Base-by-base conservation (phyloP, 192 early-diverging fungal genomes). In the Entomortierella chlamydospora region DNA sequence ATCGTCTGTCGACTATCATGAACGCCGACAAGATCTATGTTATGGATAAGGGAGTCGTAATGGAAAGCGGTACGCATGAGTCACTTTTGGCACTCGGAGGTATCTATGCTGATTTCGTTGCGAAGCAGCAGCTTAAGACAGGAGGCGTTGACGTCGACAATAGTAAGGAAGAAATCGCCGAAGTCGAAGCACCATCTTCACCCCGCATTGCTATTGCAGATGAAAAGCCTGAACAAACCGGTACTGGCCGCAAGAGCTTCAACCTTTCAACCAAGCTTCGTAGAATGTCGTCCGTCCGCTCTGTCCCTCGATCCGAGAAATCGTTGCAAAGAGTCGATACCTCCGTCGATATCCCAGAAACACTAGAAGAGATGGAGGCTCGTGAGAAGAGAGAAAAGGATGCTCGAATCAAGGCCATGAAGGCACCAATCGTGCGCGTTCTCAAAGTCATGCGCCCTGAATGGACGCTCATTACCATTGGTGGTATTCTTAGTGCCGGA, bases 21-120 rank as follows among this genome's bases (percentile, higher is more conserved):
- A 91, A 94, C 61, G 90, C 93, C 4, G 90, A 95, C 71, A 73
- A 88, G 37, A 97, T 97, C 67, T 91, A 92, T 47, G 94, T 95
- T 30, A 89, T 96, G 80, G 71, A 84, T 80, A 61, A 88, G 72
- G 91, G 91, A 26, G 39, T 72, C 8, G 84, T 93, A 41, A 70
- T 90, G 29, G 91, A 95, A 81, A 58, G 70, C 22, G 95, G 95
- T 41, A 88, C 82, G 15, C 94, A 95, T 76, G 84, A 90, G 39
- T 81, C 90, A 56, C 82, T 97, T 29, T 66, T 95, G 47, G 81
- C 76, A 7, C 80, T 81, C 18, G 64, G 82, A 23, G 89, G 89
- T 9, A 67, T 81, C 30, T 91, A 92, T 55, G 56, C 64, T 22
- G 76, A 79, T 10, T 83, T 92, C 26, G 91, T 93, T 23, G 72